phyloP scores from a whole-genome alignment of 306 rosid genomes.

The Quercus agrifolia region DNA sequence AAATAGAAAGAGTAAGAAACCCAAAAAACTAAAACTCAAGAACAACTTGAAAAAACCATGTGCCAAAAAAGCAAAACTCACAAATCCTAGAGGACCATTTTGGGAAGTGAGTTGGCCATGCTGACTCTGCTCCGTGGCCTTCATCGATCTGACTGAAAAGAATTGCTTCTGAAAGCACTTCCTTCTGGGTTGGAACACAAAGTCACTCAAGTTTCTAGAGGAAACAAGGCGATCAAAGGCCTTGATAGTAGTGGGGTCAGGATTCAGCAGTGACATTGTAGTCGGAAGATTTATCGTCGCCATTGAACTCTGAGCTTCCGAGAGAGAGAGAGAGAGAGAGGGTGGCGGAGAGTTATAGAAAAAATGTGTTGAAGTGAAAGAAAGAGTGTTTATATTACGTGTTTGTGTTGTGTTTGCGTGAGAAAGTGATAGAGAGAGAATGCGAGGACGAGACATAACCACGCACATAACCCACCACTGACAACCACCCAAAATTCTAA shows the following conservation, averaged over 20 bases:
- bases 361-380: neutral
- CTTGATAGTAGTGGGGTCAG: neutral
- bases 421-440: neutral
- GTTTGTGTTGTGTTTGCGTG: no score
- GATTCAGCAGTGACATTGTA: slow-evolving; percentile 39
- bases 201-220: slow-evolving; percentile 28
- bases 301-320: slow-evolving; percentile 31
- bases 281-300: slow-evolving; percentile 47
- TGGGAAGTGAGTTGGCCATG: slow-evolving; percentile 24
- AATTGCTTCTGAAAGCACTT: slow-evolving; percentile 15
- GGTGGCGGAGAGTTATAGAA: neutral
- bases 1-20: neutral
- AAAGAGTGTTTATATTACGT: neutral
- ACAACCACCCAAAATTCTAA: no score
- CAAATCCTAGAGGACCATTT: slow-evolving; percentile 41
- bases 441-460: neutral
- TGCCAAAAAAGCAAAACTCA: slow-evolving; percentile 23
- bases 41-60: slow-evolving; percentile 1
- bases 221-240: slow-evolving; percentile 35
- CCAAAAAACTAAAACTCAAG: neutral
- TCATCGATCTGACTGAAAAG: slow-evolving; percentile 28
- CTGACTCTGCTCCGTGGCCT: slow-evolving; percentile 35
- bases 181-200: slow-evolving; percentile 22
- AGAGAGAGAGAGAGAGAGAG: neutral
- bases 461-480: no score